A percentile compares a stretch with the other conserved stretches of the same genome.
These are phyloP conservation scores for Chalciporus sphaerocephalus DNA, from an alignment of 768 basidiomycete species.

Conservation along the genomic window DNA sequence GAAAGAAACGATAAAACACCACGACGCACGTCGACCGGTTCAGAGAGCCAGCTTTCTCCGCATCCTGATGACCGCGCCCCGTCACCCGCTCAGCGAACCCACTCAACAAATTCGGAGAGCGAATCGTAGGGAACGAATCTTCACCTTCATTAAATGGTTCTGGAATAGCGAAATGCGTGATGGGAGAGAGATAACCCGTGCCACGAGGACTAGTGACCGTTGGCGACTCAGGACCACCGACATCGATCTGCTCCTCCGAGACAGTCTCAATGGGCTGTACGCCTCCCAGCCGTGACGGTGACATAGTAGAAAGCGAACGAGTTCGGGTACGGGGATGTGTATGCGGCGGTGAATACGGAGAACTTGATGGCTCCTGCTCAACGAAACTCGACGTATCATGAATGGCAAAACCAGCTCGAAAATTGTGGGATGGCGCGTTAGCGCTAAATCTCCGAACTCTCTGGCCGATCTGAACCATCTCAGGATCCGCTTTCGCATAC, in stretches of 20 bases:
- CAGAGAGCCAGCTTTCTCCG: neutral
- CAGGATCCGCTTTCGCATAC: neutral
- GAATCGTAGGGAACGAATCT: neutral
- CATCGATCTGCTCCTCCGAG: neutral
- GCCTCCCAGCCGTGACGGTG: neutral
- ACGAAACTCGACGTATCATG: neutral
- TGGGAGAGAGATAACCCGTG: slow-evolving; percentile 16
- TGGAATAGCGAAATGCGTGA: slow-evolving; percentile 9
- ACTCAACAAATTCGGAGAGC: neutral
- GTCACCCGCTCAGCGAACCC: neutral
- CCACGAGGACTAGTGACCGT: neutral
- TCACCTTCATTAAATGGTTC: slow-evolving; percentile 6
- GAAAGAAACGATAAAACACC: neutral
- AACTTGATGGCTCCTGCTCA: neutral
- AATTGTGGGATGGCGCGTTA: neutral
- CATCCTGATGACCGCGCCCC: neutral
- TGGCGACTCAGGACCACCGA: neutral
- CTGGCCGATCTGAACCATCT: neutral
- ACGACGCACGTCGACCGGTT: slow-evolving; percentile 11
- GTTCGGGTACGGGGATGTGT: neutral
- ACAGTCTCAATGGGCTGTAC: slow-evolving; percentile 3
- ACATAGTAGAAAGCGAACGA: neutral
- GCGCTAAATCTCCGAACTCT: slow-evolving; percentile 1
- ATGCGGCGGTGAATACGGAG: neutral
- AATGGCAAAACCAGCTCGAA: neutral